phyloP scores from a whole-genome alignment of 1,284 basidiomycete species.

The Marasmius tenuissimus region DNA sequence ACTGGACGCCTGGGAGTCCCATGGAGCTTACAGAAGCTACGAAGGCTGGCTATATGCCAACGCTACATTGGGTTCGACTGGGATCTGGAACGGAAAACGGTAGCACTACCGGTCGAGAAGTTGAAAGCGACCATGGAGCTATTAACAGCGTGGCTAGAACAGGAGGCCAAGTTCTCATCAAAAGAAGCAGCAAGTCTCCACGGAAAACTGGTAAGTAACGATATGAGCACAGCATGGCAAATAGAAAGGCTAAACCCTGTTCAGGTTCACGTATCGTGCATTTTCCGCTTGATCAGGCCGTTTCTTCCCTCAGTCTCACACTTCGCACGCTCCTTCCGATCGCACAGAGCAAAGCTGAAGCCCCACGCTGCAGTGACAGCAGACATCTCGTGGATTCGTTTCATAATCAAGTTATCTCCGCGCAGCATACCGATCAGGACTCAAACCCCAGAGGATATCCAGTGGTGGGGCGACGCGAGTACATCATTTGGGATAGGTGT shows the following conservation, averaged over 20 bases:
- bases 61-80: slow-evolving; percentile 39
- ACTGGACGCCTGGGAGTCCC: slow-evolving; percentile 28
- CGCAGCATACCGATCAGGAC: slow-evolving; percentile 20
- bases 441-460: slow-evolving; percentile 21
- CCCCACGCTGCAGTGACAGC: slow-evolving; percentile 7
- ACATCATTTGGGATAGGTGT: slow-evolving; percentile 39
- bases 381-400: slow-evolving; percentile 22
- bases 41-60: slow-evolving; percentile 21
- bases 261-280: slow-evolving; percentile 26
- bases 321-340: slow-evolving; percentile 24
- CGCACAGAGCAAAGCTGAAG: slow-evolving; percentile 7
- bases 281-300: slow-evolving; percentile 30
- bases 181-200: slow-evolving; percentile 30
- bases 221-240: too few species aligned
- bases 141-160: slow-evolving; percentile 19
- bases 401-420: slow-evolving; percentile 19
- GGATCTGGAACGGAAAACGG: slow-evolving; percentile 25
- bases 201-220: slow-evolving; percentile 28
- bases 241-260: too few species aligned
- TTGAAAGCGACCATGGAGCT: slow-evolving; percentile 4
- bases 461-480: slow-evolving; percentile 40
- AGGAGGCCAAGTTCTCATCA: slow-evolving; percentile 11
- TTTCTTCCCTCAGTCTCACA: slow-evolving; percentile 23
- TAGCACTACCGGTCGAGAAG: slow-evolving; percentile 31
- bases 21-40: slow-evolving; percentile 31